Conservation (phyloP, 2,329 filamentous ascomycete genomes). For the Claviceps spartinae region DNA sequence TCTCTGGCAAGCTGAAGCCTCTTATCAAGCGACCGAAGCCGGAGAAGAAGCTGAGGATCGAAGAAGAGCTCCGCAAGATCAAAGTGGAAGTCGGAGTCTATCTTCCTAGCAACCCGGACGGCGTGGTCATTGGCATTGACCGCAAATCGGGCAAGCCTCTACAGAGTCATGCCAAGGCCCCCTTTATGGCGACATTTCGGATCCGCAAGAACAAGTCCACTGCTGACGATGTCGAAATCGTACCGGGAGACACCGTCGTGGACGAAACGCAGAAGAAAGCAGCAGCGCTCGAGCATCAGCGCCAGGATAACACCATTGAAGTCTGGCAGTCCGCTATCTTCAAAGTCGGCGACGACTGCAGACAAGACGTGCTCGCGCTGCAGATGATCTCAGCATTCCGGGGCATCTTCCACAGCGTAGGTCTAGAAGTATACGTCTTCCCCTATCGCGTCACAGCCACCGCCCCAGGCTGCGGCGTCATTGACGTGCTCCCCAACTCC, state of each 20-base stretch:
- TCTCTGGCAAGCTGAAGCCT: constrained; percentile 91
- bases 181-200: constrained; percentile 97
- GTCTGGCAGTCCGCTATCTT: constrained; percentile 99
- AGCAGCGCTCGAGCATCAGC: not conserved
- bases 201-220: constrained; percentile 63
- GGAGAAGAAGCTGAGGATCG: constrained; percentile 98
- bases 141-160: constrained; percentile 94
- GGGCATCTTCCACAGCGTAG: constrained; percentile 89
- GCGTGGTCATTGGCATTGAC: constrained; percentile 94
- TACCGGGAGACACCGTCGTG: constrained; percentile 21
- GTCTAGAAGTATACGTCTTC: constrained; percentile 91
- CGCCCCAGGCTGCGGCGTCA: constrained; percentile 91
- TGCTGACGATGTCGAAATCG: not conserved
- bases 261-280: constrained; percentile 25
- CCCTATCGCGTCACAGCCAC: constrained; percentile 96
- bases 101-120: constrained; percentile 90
- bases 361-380: constrained; percentile 88
- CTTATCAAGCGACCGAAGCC: constrained; percentile 85
- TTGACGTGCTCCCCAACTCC: constrained; percentile 93
- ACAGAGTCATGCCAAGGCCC: constrained; percentile 95
- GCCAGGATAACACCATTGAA: constrained; percentile 54
- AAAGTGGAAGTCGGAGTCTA: constrained; percentile 96
- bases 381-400: constrained; percentile 98
- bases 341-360: constrained; percentile 97
- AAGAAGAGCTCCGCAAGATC: constrained; percentile 94